These are phyloP conservation scores for Grigorovia transvaalensis DNA, from an alignment of 805 yeast genomes.

Conservation along the genomic window DNA sequence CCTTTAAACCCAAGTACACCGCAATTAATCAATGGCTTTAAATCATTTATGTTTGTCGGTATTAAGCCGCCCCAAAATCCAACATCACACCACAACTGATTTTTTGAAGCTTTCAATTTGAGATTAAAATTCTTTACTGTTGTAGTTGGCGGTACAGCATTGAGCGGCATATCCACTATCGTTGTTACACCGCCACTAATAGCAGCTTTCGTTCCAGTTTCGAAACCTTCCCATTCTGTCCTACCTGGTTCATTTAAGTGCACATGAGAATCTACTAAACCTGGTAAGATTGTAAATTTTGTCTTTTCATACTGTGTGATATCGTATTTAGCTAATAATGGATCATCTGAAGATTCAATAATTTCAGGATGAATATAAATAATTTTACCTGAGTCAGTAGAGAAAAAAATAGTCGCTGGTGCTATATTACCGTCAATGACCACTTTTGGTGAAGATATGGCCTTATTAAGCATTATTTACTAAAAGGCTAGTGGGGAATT, in stretches of 20 bases:
- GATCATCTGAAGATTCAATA: constrained; percentile 25
- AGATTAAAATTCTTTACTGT: constrained; percentile 62
- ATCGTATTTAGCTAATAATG: constrained; percentile 32
- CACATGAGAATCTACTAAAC: constrained; percentile 88
- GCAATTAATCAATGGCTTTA: constrained; percentile 64
- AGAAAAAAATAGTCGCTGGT: constrained; percentile 60
- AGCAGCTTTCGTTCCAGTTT: constrained; percentile 90
- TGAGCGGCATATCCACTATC: constrained; percentile 90
- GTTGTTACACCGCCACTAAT: constrained; percentile 96
- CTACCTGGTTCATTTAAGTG: constrained; percentile 96
- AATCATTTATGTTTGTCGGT: constrained; percentile 61
- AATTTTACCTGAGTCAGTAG: constrained; percentile 48
- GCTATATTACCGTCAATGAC: constrained; percentile 36
- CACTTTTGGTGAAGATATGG: constrained; percentile 52
- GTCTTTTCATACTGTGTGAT: constrained; percentile 41
- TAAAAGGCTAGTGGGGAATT: no score
- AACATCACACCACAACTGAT: constrained; percentile 83
- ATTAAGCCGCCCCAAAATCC: constrained; percentile 96
- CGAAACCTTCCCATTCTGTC: constrained; percentile 97
- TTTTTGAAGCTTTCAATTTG: constrained; percentile 69
- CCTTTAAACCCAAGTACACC: constrained; percentile 95
- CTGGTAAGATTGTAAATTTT: constrained; percentile 69
- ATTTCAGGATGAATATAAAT: constrained; percentile 36
- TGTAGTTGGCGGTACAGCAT: constrained; percentile 94
- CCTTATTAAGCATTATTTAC: constrained; percentile 25